phyloP scores from a whole-genome alignment of 306 rosid genomes.

The Amphicarpaea edgeworthii region DNA sequence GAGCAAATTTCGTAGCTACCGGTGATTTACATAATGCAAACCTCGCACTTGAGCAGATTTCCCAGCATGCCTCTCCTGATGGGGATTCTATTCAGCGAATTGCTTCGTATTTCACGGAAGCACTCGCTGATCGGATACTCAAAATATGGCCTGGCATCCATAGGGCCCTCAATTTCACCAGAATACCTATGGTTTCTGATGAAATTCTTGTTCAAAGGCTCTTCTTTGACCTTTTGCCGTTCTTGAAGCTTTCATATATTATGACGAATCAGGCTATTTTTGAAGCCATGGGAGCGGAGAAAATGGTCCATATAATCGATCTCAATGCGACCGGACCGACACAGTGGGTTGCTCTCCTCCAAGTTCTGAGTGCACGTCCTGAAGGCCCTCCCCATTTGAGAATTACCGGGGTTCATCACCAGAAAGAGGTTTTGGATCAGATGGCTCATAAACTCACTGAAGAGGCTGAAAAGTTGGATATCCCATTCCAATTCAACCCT shows the following conservation, averaged over 20 bases:
- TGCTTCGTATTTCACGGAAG: constrained; percentile 82
- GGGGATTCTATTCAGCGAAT: constrained; percentile 94
- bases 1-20: constrained; percentile 84
- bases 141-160: constrained; percentile 87
- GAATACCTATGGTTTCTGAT: constrained; percentile 66
- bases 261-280: constrained; percentile 84
- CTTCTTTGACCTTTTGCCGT: constrained; percentile 80
- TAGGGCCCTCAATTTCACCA: constrained; percentile 77
- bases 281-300: constrained; percentile 92
- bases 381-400: constrained; percentile 96
- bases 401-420: constrained; percentile 84
- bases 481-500: constrained; percentile 82
- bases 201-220: constrained; percentile 72
- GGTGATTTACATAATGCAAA: constrained; percentile 87
- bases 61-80: constrained; percentile 75
- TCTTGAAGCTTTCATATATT: constrained; percentile 74
- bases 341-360: constrained; percentile 88
- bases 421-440: constrained; percentile 77
- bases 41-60: constrained; percentile 76
- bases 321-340: constrained; percentile 83
- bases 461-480: constrained; percentile 84
- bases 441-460: constrained; percentile 79
- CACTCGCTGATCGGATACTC: constrained; percentile 81
- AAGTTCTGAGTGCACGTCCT: constrained; percentile 74
- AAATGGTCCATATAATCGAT: constrained; percentile 89